These are phyloP conservation scores for Xylaria sp. DNA, from an alignment of 2,329 filamentous ascomycete species.

Conservation along the genomic window DNA sequence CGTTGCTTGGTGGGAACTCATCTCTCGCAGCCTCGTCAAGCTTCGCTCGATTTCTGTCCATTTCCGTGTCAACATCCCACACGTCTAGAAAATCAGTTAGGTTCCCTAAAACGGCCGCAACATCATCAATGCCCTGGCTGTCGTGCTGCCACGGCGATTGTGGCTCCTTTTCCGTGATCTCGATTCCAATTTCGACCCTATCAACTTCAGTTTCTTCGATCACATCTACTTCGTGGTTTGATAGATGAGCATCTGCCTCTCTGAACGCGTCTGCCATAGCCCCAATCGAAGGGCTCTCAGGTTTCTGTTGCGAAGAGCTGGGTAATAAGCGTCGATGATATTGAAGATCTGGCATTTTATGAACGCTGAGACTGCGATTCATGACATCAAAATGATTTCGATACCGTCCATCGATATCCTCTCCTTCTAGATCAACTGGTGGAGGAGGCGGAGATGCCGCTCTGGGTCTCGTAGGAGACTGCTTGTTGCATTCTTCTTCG, in stretches of 20 bases:
- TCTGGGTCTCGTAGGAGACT: conserved; percentile 36
- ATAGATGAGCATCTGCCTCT: conserved; percentile 52
- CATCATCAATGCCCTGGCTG: conserved; percentile 55
- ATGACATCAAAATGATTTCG: conserved; percentile 60
- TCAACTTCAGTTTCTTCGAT: conserved; percentile 20
- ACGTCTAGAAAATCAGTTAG: conserved; percentile 57
- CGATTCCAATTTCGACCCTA: conserved; percentile 28
- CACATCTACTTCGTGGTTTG: conserved; percentile 1
- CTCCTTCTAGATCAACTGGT: conserved; percentile 48
- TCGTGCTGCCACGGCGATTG: conserved; percentile 49
- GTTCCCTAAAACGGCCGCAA: conserved; percentile 58
- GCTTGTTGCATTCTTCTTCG: conserved; percentile 43
- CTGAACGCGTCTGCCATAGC: conserved; percentile 63
- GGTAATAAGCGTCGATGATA: conserved; percentile 53
- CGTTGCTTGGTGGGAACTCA: conserved; percentile 6
- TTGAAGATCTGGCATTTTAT: conserved; percentile 19
- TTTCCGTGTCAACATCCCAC: conserved; percentile 53
- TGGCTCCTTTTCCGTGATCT: conserved; percentile 20
- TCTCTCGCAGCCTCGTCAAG: conserved; percentile 9
- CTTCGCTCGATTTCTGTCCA: conserved; percentile 45
- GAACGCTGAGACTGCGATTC: conserved; percentile 48
- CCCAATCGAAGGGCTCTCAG: conserved; percentile 54
- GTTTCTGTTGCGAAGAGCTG: conserved; percentile 55
- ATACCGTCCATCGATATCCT: conserved; percentile 53
- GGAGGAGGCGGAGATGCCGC: conserved; percentile 58